Evolutionary conservation across 257 asterid species (phyloP), one percentile per base, ranked within the genome.

Genomic region (Primulina eburnea): DNA sequence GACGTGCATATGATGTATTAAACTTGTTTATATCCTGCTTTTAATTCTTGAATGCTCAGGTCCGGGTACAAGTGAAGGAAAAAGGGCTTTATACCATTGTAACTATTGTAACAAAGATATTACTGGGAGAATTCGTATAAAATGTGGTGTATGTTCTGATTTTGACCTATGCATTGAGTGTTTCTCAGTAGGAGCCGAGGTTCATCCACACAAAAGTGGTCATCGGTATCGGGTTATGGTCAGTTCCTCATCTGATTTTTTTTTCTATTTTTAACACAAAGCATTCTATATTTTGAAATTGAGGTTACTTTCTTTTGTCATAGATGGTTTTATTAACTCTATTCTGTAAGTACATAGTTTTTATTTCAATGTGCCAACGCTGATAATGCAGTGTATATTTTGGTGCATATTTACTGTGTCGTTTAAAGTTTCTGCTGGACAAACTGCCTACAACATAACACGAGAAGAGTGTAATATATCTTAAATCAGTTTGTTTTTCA

Each of bases 131-230:
- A 78, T 81, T 72, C 95, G 95, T 71, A 90, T 90, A 68, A 90
- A 90, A 74, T 90, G 97, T 83, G 93, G 83, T 59, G 84, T 85
- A n/a, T 90, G 93, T 71, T 86, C 90, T 18, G 95, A 90, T 79
- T 90, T 90, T 75, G 97, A 90, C 85, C 79, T 90, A 32, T 90
- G 97, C 82, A 77, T 90, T 43, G 97, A 90, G 69, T 90, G 97
- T 78, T 90, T 90, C 85, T 90, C 97, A 33, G 93, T 90, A 16
- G 97, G 97, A 67, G 93, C 86, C 12, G 97, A 90, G 86, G 92
- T 90, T 79, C 78, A 86, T 73, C 95, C 97, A 38, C 97, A 90
- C 80, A 85, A 86, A 80, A 85, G 92, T 81, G 75, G 77, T 76
- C 97, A 90, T 68, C 86, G 82, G 9, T 90, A 88, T 73, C 86